Base-by-base conservation (phyloP, 371 early-diverging fungal genomes). In the Dinochytrium kinnereticum region DNA sequence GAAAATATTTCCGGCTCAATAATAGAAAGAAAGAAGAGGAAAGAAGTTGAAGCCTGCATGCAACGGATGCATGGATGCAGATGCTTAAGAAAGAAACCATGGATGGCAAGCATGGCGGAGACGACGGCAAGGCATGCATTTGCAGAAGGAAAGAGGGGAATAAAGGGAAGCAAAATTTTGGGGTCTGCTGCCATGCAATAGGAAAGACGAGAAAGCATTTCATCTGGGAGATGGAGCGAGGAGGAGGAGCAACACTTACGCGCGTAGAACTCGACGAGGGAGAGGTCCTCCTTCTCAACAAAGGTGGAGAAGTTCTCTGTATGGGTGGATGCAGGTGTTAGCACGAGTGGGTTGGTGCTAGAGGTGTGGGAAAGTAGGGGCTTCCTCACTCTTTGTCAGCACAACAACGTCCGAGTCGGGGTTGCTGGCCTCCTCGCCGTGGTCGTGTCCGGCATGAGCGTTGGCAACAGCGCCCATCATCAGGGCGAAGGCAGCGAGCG, bases 221-320 rank as follows among this genome's bases (percentile, higher is more conserved):
- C n/a, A n/a, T n/a, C n/a, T n/a, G n/a, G n/a, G n/a, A n/a, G n/a
- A n/a, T n/a, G n/a, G n/a, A n/a, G n/a, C n/a, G n/a, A n/a, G n/a
- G n/a, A n/a, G n/a, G n/a, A n/a, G n/a, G n/a, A n/a, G n/a, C n/a
- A n/a, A n/a, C 34, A 76, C 80, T 65, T 61, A 79, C 80, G 96
- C 3, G 96, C 97, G 82, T 90, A 97, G 87, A 96, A 97, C 86
- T 97, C 95, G 69, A 97, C 93, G 68, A 98, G 89, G 72, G 93
- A 88, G 69, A 96, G 74, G 21, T 89, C 83, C 81, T 93, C 86
- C 21, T 83, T 77, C 50, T 88, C 75, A 64, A 94, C 86, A 70
- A 86, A 83, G n/a, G n/a, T 15, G 57, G 26, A 55, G 26, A 55
- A 55, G 5, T 30, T 10, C 31, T 21, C 15, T 36, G 33, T 36